These are phyloP conservation scores for Didymella glomerata DNA, from an alignment of 2,329 filamentous ascomycete species.

Conservation along the genomic window DNA sequence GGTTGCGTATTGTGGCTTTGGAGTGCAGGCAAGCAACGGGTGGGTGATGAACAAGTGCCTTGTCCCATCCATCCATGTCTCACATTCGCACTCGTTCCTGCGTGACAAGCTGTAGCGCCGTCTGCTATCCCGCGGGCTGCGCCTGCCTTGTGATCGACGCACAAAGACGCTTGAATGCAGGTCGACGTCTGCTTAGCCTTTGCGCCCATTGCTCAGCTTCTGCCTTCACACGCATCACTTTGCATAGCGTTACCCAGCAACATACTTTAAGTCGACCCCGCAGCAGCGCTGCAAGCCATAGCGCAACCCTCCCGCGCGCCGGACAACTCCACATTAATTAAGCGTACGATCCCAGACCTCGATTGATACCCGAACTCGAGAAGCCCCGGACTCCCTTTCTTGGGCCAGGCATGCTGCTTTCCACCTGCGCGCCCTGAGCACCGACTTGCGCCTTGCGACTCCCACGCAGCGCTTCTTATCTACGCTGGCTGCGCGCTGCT, in stretches of 20 bases:
- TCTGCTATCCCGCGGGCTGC: slow-evolving; percentile 16
- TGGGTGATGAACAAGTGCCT: slow-evolving; percentile 9
- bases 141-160: slow-evolving; percentile 21
- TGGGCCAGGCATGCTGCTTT: slow-evolving; percentile 43
- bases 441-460: slow-evolving; percentile 31
- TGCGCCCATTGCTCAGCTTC: slow-evolving; percentile 2
- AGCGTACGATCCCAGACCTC: slow-evolving; percentile 29
- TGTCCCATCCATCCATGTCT: slow-evolving; percentile 15
- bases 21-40: slow-evolving; percentile 22
- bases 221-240: slow-evolving; percentile 5
- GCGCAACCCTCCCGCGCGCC: slow-evolving; percentile 30
- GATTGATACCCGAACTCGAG: slow-evolving; percentile 23
- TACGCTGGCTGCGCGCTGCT: slow-evolving; percentile 23
- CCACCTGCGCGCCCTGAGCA: slow-evolving; percentile 36
- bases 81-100: slow-evolving; percentile 24
- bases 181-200: not conserved
- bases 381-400: slow-evolving; percentile 19
- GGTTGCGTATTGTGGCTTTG: slow-evolving; percentile 19
- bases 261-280: slow-evolving; percentile 22
- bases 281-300: slow-evolving; percentile 30
- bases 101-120: slow-evolving; percentile 28
- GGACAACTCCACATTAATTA: slow-evolving; percentile 45
- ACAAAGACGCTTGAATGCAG: slow-evolving; percentile 16
- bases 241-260: slow-evolving; percentile 19
- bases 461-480: slow-evolving; percentile 26